phyloP scores from a whole-genome alignment of 768 basidiomycete genomes.

The Lactifluus hygrophoroides region DNA sequence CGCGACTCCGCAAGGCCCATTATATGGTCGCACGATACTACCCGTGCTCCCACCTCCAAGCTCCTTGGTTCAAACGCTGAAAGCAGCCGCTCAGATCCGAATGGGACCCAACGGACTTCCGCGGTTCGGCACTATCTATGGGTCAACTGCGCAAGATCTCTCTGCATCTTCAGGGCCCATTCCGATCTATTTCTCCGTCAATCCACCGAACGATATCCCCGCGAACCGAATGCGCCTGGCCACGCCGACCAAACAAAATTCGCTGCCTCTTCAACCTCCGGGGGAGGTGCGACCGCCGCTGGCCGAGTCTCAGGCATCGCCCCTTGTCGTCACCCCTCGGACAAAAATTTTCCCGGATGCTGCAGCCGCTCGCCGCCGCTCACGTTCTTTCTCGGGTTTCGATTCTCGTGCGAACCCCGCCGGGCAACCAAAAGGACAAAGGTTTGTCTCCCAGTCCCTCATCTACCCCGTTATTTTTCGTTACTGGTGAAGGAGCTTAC shows the following conservation, averaged over 20 bases:
- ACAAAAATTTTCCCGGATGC: slow-evolving; percentile 58
- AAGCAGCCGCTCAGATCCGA: slow-evolving; percentile 18
- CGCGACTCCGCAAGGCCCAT: slow-evolving; percentile 40
- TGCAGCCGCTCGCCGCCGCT: slow-evolving; percentile 43
- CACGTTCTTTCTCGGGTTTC: slow-evolving; percentile 72
- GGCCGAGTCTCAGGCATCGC: not conserved
- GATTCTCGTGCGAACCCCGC: slow-evolving; percentile 32
- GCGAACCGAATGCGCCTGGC: slow-evolving; percentile 21
- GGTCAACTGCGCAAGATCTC: slow-evolving; percentile 45
- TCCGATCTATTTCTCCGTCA: slow-evolving; percentile 49
- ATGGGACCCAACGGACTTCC: slow-evolving; percentile 24
- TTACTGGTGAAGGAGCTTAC: not conserved
- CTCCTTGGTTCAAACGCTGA: slow-evolving; percentile 23
- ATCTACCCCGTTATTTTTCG: no score
- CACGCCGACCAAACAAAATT: slow-evolving; percentile 20
- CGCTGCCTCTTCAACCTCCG: not conserved
- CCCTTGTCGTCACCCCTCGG: slow-evolving; percentile 33
- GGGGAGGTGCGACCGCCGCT: not conserved
- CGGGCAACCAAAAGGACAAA: slow-evolving; percentile 10
- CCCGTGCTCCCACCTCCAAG: slow-evolving; percentile 24
- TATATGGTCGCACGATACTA: slow-evolving; percentile 41
- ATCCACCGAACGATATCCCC: slow-evolving; percentile 35
- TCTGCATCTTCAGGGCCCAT: slow-evolving; percentile 44
- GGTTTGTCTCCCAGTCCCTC: slow-evolving; percentile 16
- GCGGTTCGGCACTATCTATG: slow-evolving; percentile 52